Base-by-base conservation (phyloP, 306 rosid species). In the Cercis canadensis region DNA sequence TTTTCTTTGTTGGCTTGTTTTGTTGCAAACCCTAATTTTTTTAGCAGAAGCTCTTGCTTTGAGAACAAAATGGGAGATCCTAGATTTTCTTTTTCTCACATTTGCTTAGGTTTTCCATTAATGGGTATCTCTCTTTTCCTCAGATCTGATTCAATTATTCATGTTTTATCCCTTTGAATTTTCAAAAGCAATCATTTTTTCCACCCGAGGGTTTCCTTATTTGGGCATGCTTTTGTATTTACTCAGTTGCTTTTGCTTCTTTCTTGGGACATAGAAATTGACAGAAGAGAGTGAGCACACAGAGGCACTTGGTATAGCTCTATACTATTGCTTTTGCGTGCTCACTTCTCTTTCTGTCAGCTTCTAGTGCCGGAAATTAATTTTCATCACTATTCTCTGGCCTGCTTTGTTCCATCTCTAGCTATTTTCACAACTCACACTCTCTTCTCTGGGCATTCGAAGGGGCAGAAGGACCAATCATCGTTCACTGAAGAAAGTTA, bases 271-370 rank as follows among this genome's bases (percentile, higher is more conserved):
- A 76, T 81, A 45, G 96, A 90, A 88, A 86, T 90, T 92, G 98
- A 92, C 98, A 92, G 98, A 92, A 92, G 98, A 92, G 98, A 92
- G 98, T 87, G 98, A 92, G 98, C 98, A 92, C 97, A 88, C 83
- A 88, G 96, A 80, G 83, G 90, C 73, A 72, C 61, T 79, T 72
- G 37, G 67, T 90, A 90, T 86, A 80, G 66, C 8, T 39, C 7
- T 85, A 84, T 85, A 80, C 73, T 73, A 40, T 62, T 88, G 80
- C 87, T 82, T 87, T 88, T 92, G 98, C 56, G 98, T 92, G 98
- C 98, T 90, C 89, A 83, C 80, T 82, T 50, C 92, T 87, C 97
- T 83, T 60, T 67, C 96, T 87, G 98, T 92, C 98, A 87, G 60
- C 34, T 88, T 82, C 87, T 89, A 57, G 59, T 50, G 75, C 82